phyloP scores from a whole-genome alignment of 192 early-diverging fungal species.

The Backusella psychrophila region DNA sequence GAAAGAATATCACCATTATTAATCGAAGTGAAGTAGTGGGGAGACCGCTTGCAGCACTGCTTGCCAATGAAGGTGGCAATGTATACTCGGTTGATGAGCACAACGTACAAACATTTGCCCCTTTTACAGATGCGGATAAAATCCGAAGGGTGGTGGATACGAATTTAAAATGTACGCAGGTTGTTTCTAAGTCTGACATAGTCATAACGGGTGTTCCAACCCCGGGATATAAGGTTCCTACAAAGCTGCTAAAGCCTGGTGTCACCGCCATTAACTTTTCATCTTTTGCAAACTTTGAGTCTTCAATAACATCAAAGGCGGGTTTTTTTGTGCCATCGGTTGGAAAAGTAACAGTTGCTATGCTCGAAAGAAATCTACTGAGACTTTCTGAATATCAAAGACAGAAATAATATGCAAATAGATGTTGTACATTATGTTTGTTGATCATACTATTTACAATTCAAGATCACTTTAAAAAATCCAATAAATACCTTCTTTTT shows the following conservation, averaged over 20 bases:
- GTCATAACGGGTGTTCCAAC: slow-evolving; percentile 98
- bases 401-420: background rate
- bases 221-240: slow-evolving; percentile 83
- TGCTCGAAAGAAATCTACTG: slow-evolving; percentile 95
- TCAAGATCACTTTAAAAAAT: too few species aligned
- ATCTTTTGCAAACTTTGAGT: slow-evolving; percentile 92
- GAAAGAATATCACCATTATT: slow-evolving; percentile 86
- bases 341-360: slow-evolving; percentile 99
- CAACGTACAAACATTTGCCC: slow-evolving; percentile 77
- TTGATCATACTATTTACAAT: background rate
- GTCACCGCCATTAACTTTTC: slow-evolving; percentile 98
- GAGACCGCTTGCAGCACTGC: slow-evolving; percentile 92
- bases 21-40: slow-evolving; percentile 98
- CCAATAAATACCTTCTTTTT: too few species aligned
- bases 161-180: slow-evolving; percentile 69
- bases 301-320: slow-evolving; percentile 85
- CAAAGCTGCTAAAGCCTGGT: slow-evolving; percentile 84
- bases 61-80: slow-evolving; percentile 98
- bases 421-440: background rate
- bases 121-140: slow-evolving; percentile 55
- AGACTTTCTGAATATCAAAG: slow-evolving; percentile 76
- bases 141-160: slow-evolving; percentile 73
- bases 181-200: slow-evolving; percentile 83
- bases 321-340: slow-evolving; percentile 94
- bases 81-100: slow-evolving; percentile 94